phyloP scores from a whole-genome alignment of 306 rosid species.

The Dalbergia oliveri region DNA sequence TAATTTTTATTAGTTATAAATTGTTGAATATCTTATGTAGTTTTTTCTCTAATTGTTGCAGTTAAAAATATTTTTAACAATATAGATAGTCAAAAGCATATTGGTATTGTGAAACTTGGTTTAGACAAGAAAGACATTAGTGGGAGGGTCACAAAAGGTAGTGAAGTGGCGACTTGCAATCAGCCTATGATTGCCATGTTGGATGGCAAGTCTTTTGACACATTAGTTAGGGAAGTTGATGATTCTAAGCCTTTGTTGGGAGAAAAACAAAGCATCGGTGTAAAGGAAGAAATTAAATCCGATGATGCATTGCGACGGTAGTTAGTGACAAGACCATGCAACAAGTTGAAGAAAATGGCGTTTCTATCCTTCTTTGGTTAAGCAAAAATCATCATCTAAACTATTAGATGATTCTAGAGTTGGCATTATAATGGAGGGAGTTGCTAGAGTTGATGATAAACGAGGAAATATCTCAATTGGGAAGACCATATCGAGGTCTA shows the following conservation, averaged over 20 bases:
- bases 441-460: not conserved
- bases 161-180: constrained; percentile 46
- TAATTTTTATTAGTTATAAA: constrained; percentile 31
- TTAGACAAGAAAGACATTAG: constrained; percentile 54
- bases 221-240: constrained; percentile 46
- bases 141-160: constrained; percentile 41
- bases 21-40: constrained; percentile 45
- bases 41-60: constrained; percentile 67
- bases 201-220: constrained; percentile 40
- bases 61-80: constrained; percentile 75
- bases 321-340: constrained; percentile 10
- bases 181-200: constrained; percentile 44
- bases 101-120: constrained; percentile 49
- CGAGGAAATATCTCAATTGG: not conserved
- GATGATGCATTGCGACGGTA: not conserved
- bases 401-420: constrained; percentile 19
- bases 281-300: constrained; percentile 28
- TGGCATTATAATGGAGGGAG: not conserved
- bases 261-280: constrained; percentile 43
- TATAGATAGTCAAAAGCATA: constrained; percentile 59
- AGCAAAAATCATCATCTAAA: constrained; percentile 46
- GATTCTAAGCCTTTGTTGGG: constrained; percentile 47
- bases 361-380: constrained; percentile 36
- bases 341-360: constrained; percentile 40
- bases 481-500: constrained; percentile 21